Conservation (phyloP, 345 rosid genomes). For the Hypericum androsaemum region DNA sequence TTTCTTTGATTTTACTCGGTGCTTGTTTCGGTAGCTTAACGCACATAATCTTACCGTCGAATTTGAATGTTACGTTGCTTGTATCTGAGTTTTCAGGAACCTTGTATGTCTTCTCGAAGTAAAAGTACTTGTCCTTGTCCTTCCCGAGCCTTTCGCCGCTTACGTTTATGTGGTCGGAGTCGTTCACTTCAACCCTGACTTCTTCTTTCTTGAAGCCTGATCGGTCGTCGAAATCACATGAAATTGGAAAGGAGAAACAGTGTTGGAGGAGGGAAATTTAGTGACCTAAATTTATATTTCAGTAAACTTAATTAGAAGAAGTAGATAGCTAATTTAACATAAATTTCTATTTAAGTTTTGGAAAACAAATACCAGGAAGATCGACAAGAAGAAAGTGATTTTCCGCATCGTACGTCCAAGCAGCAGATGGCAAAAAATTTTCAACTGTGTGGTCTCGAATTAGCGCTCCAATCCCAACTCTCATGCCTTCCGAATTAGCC, state of each 20-base stretch:
- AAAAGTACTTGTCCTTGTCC: conserved; percentile 10
- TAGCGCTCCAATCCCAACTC: background rate
- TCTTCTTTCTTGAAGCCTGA: conserved; percentile 38
- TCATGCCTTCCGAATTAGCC: conserved; percentile 14
- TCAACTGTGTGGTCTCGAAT: conserved; percentile 8
- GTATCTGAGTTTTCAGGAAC: conserved; percentile 30
- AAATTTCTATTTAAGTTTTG: no score
- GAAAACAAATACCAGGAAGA: conserved; percentile 40
- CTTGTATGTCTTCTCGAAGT: conserved; percentile 23
- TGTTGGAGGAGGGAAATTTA: no score
- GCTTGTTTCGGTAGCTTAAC: conserved; percentile 32
- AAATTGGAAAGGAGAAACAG: background rate
- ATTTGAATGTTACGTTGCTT: conserved; percentile 13
- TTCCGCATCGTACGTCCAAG: conserved; percentile 36
- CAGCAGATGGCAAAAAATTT: conserved; percentile 30
- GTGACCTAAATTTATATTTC: no score
- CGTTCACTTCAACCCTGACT: conserved; percentile 28
- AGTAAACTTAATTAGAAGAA: no score
- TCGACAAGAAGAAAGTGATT: conserved; percentile 36
- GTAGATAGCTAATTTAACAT: background rate
- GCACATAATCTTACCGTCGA: conserved; percentile 28
- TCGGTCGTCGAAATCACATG: no score
- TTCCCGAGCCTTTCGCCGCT: conserved; percentile 35
- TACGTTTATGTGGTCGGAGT: conserved; percentile 13
- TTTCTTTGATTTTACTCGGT: conserved; percentile 2